These are phyloP conservation scores for Quercus robur DNA, from an alignment of 306 rosid genomes.

Conservation along the genomic window DNA sequence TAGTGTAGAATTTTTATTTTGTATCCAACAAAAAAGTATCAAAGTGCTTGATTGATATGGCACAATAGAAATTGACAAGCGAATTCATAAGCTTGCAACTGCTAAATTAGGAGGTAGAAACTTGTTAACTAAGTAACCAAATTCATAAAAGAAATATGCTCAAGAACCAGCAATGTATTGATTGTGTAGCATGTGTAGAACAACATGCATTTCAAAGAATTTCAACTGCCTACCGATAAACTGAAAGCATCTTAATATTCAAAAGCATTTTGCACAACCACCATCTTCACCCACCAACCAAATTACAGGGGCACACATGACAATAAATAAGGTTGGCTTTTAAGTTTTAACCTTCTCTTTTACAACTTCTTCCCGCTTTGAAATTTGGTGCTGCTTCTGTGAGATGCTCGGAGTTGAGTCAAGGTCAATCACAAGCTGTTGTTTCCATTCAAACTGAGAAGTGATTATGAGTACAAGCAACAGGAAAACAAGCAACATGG, in stretches of 20 bases:
- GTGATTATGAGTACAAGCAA: conserved; percentile 76
- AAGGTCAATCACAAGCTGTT: conserved; percentile 66
- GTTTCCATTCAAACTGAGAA: conserved; percentile 93
- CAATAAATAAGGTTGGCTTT: not conserved
- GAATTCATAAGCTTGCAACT: not conserved
- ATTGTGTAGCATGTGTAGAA: not conserved
- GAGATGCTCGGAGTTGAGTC: conserved; percentile 43
- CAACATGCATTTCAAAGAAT: not conserved
- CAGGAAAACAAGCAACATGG: conserved; percentile 78
- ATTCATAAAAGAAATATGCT: not conserved
- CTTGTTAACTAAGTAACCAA: not conserved
- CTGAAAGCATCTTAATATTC: not conserved
- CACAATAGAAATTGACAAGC: too few species aligned
- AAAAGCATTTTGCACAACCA: not conserved
- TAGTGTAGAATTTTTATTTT: too few species aligned
- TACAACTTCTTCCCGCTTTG: conserved; percentile 61
- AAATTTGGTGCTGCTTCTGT: conserved; percentile 58
- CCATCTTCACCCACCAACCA: not conserved
- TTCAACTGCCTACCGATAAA: not conserved
- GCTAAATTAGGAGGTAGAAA: not conserved
- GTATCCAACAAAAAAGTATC: too few species aligned
- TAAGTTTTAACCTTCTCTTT: conserved; percentile 73
- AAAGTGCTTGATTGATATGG: too few species aligned
- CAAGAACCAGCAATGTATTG: not conserved
- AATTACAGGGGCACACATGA: not conserved